Base-by-base conservation (phyloP, 495 filamentous ascomycete species). In the Peziza echinospora region DNA sequence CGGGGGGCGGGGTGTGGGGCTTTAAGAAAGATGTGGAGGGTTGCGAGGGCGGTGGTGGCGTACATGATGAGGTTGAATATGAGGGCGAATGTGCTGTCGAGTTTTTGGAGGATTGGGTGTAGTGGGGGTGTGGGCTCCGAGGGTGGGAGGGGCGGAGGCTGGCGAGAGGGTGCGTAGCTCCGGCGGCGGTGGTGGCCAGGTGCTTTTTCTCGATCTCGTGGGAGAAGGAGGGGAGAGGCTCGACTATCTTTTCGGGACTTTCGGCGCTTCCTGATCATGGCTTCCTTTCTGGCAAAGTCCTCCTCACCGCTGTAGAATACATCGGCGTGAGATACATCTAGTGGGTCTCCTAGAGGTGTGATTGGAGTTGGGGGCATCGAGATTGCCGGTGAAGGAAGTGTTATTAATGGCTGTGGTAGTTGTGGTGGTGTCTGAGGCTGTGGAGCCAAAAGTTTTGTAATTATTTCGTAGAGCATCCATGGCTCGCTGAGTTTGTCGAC, bases 381-480 rank as follows among this genome's bases (percentile, higher is more conserved):
- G n/a, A n/a, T n/a, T n/a, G n/a, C n/a, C n/a, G n/a, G n/a, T n/a
- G n/a, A n/a, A n/a, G n/a, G n/a, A n/a, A 47, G 24, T 9, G 44
- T 51, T n/a, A n/a, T 44, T 55, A 52, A 53, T 43, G 53, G 57
- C 39, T 52, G 53, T 42, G 47, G 53, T 25, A 59, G 51, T 47
- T 37, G 30, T 7, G 13, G 52, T 47, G 61, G 56, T 26, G 57
- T 51, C 46, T 37, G 30, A 4, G 13, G 52, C 47, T 61, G 56
- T 26, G 57, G 50, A 45, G 67, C 66, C 42, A 72, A 57, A 21
- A 75, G 51, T 58, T 77, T 91, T 49, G 73, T 78, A 52, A 86
- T 70, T 47, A 71, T 71, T 56, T 85, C 80, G 75, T 79, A 91
- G 49, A 94, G 63, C 53, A 93, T 71, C 78, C 79, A 83, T 21